Base-by-base conservation (phyloP, 768 basidiomycete species). In the Termitomyces sp. region DNA sequence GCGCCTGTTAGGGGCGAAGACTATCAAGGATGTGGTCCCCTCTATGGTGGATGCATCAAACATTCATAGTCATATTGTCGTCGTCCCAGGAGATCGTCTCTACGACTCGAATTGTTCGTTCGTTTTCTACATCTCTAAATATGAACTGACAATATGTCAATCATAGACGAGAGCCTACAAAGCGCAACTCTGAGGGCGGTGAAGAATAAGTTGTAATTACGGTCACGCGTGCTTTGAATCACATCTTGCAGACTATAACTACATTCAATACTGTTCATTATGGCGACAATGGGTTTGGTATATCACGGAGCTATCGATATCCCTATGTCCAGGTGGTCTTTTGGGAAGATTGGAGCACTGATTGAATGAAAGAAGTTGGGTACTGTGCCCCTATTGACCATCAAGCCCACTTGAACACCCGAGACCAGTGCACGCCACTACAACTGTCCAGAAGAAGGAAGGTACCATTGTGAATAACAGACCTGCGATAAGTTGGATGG, bases 1-100 rank as follows among this genome's bases (percentile, higher is more conserved):
- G 83, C 87, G 95, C 16, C 77, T 98, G 1, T 72, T 99, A 29
- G 96, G 96, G 7, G 94, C 94, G 0, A 84, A 79, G 4, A 88
- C 82, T 0, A 70, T 98, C 45, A 80, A 79, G 54, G 92, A 98
- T 34, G 75, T 98, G 56, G 83, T 85, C 0, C 91, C 90, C 0
- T 83, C 85, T 45, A 95, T 98, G 95, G 92, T 98, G 8, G 93
- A 98, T 61, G 85, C 86, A 13, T 81, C 83, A 1, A 87, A 84
- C 52, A 72, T 96, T 31, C 75, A 77, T 53, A 70, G 77, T 26
- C 93, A 93, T 65, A 70, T 85, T 20, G 86, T 83, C 1, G 64
- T 82, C 3, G 86, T 88, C 3, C 91, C 93, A 0, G 76, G 72
- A 2, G 92, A 93, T 64, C 77, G 78, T n/a, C 75, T 94, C 28